Conservation (phyloP, 805 yeast species). For the Wickerhamiella domercqiae region DNA sequence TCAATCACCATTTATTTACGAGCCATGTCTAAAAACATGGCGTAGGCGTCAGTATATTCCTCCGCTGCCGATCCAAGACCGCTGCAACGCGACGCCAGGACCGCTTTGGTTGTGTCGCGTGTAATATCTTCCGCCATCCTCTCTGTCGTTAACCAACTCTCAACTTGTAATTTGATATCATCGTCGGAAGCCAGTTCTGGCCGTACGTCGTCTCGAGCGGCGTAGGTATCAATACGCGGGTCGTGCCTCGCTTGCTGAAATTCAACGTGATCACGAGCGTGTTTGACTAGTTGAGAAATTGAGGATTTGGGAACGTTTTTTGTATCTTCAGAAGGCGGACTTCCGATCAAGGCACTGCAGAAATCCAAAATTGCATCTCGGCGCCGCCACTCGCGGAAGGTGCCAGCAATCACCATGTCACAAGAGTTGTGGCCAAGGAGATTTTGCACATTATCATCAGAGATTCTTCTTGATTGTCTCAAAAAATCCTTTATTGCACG, state of each 20-base stretch:
- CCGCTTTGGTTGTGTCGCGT: constrained; percentile 1
- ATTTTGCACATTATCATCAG: constrained; percentile 21
- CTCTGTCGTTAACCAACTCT: constrained; percentile 2
- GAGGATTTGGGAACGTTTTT: constrained; percentile 1
- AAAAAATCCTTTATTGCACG: constrained; percentile 18
- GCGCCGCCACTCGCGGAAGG: constrained; percentile 13
- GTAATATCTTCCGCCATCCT: constrained; percentile 3
- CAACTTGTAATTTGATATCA: not conserved
- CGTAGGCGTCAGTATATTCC: not conserved
- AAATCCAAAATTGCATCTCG: constrained; percentile 12
- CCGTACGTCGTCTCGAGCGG: constrained; percentile 15
- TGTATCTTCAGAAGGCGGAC: constrained; percentile 3
- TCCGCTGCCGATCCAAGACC: not conserved
- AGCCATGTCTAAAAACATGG: not conserved
- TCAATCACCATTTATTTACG: not conserved
- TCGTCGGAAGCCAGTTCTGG: not conserved
- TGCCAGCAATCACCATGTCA: constrained; percentile 7
- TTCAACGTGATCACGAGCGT: constrained; percentile 14
- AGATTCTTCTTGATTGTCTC: constrained; percentile 17
- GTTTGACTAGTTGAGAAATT: constrained; percentile 12
- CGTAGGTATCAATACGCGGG: constrained; percentile 18
- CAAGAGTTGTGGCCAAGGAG: constrained; percentile 18
- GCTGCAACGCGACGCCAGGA: constrained; percentile 2
- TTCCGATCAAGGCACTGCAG: constrained; percentile 9
- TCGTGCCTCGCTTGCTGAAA: constrained; percentile 14